phyloP scores from a whole-genome alignment of 2,329 filamentous ascomycete species.

The Aspergillus transmontanensis region DNA sequence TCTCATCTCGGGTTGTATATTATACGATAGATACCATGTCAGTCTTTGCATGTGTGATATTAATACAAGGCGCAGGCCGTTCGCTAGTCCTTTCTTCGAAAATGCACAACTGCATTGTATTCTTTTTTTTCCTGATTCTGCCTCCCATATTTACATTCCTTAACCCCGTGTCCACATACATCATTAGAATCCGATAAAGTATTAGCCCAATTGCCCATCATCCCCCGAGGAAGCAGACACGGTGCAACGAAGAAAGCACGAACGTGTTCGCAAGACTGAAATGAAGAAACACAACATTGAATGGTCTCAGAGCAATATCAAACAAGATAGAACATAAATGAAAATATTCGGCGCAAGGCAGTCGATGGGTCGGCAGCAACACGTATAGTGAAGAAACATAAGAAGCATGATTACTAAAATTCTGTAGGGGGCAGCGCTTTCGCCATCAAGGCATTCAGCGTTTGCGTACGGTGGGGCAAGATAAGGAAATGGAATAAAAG shows the following conservation, averaged over 20 bases:
- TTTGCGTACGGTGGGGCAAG: slow-evolving; percentile 20
- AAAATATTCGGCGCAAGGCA: slow-evolving; percentile 8
- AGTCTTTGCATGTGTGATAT: background rate
- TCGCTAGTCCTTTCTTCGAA: background rate
- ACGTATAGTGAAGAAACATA: slow-evolving; percentile 10
- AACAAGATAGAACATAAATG: background rate
- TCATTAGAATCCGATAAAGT: slow-evolving; percentile 37
- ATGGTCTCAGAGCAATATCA: background rate
- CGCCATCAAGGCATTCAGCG: slow-evolving; percentile 37
- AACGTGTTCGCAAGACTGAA: slow-evolving; percentile 15
- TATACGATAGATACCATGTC: background rate
- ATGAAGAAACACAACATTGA: slow-evolving; percentile 13
- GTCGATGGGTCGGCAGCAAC: slow-evolving; percentile 4
- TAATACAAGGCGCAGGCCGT: background rate
- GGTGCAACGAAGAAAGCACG: slow-evolving; percentile 15
- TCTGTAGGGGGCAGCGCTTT: slow-evolving; percentile 16
- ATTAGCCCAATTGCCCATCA: slow-evolving; percentile 30
- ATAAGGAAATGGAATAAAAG: slow-evolving; percentile 19
- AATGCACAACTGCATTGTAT: background rate
- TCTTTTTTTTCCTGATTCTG: slow-evolving; percentile 18
- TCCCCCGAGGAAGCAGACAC: slow-evolving; percentile 20
- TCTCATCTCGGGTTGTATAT: background rate
- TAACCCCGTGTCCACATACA: slow-evolving; percentile 33
- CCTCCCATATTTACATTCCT: slow-evolving; percentile 40
- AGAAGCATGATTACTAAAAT: slow-evolving; percentile 14